Base-by-base conservation (phyloP, 2,329 filamentous ascomycete genomes). In the Fusarium burgessii region DNA sequence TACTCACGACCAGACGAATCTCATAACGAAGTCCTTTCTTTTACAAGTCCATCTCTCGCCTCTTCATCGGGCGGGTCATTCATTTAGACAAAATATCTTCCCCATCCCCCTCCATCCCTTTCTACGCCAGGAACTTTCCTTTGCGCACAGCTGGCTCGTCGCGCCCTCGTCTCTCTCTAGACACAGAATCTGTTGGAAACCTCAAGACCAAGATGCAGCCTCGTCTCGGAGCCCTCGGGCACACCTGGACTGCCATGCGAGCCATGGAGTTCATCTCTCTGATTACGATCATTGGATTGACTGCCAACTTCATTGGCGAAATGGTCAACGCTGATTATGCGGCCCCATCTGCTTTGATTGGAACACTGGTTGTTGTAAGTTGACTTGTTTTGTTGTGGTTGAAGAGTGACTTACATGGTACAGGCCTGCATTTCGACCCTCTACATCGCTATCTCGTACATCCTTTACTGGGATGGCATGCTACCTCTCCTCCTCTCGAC, bases 371-470 rank as follows among this genome's bases (percentile, higher is more conserved):
- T 66, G 89, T 97, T 72, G 94, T 97, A 88, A 77, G 93, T 88
- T 27, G 14, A 27, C 18, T 23, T 11, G 7, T n/a, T 20, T 10
- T 40, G 8, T 4, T 14, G 11, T 14, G 27, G 18, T 46, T 20
- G 13, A 29, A 33, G 27, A 14, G 11, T 33, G 35, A 27, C 52
- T 57, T 73, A 58, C 58, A 62, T 33, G n/a, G 17, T 13, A 15
- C 68, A 97, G 94, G 89, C 93, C 33, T 92, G 89, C 82, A 90
- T 96, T 63, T 91, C 93, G 13, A 88, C 91, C 8, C 87, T 97
- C 66, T 97, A 97, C 85, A 89, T 91, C 71, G 87, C 88, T 74
- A 91, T 97, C 74, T 91, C 92, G 20, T 92, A 92, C 82, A 94
- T 97, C 78, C 92, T 95, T 72, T 95, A 94, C 81, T 86, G 90